A percentile compares a stretch with the other conserved stretches of the same genome.
Conservation (phyloP, 202 grass and related monocot genomes). For the Carex sylvatica region DNA sequence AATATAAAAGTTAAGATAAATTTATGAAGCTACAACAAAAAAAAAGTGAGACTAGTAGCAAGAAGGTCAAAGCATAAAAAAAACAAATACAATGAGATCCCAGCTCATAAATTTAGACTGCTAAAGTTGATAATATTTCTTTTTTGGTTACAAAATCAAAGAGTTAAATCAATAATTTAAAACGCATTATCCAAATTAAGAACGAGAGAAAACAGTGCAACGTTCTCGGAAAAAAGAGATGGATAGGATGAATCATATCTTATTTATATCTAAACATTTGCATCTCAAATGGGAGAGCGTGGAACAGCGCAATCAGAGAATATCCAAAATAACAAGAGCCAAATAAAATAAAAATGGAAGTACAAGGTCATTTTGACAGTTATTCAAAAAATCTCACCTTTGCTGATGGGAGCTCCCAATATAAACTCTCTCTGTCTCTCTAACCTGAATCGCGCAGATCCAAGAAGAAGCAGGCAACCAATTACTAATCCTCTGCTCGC, state of each 20-base stretch:
- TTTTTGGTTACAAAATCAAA: background rate
- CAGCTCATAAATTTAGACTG: background rate
- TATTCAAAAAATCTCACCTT: constrained; percentile 13
- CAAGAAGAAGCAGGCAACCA: constrained; percentile 14
- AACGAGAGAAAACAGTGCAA: background rate
- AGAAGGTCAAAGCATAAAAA: background rate
- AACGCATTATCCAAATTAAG: background rate
- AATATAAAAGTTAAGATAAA: background rate
- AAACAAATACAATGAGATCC: background rate
- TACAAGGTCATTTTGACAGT: background rate
- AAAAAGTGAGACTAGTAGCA: background rate
- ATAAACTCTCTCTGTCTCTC: constrained; percentile 13
- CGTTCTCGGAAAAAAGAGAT: background rate
- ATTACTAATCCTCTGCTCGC: background rate
- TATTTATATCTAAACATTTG: background rate
- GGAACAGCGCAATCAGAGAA: background rate
- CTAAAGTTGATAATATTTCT: background rate
- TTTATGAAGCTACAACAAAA: background rate
- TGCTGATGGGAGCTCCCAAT: constrained; percentile 1
- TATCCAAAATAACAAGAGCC: background rate
- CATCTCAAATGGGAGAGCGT: constrained; percentile 1
- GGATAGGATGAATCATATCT: background rate
- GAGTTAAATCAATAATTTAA: background rate
- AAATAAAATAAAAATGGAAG: background rate
- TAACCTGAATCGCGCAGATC: constrained; percentile 7